phyloP scores from a whole-genome alignment of 140 eudicot genomes.

The Cichorium intybus region DNA sequence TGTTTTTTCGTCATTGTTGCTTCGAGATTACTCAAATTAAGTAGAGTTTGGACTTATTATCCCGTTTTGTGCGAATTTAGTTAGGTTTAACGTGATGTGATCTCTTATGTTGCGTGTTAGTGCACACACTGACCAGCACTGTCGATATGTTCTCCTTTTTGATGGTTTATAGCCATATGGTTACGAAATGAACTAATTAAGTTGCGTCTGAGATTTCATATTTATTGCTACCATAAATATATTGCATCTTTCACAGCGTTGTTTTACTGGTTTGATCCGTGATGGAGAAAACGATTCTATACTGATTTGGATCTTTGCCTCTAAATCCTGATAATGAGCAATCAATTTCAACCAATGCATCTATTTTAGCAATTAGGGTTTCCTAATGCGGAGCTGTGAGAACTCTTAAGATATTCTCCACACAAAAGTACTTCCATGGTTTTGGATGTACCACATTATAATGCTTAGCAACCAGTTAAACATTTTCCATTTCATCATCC shows the following conservation, averaged over 20 bases:
- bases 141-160: slow-evolving; percentile 1
- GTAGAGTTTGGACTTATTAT: slow-evolving; percentile 5
- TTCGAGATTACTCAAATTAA: neutral
- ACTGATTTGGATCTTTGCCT: slow-evolving; percentile 1
- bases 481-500: neutral
- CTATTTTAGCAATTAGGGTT: neutral
- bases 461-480: neutral
- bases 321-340: neutral
- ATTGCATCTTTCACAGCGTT: neutral
- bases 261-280: slow-evolving; percentile 8
- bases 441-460: neutral
- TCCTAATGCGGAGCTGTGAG: neutral
- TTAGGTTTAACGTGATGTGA: slow-evolving; percentile 10
- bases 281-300: neutral
- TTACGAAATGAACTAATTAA: neutral
- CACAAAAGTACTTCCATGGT: neutral
- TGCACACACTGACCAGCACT: slow-evolving; percentile 6
- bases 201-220: neutral
- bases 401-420: neutral
- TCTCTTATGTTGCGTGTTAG: neutral
- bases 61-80: neutral
- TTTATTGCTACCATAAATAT: slow-evolving; percentile 1
- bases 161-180: too few relatives aligned
- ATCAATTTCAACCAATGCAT: neutral
- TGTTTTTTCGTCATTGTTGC: neutral